phyloP scores from a whole-genome alignment of 176 grass and related monocot species.

The Oryza glaberrima region DNA sequence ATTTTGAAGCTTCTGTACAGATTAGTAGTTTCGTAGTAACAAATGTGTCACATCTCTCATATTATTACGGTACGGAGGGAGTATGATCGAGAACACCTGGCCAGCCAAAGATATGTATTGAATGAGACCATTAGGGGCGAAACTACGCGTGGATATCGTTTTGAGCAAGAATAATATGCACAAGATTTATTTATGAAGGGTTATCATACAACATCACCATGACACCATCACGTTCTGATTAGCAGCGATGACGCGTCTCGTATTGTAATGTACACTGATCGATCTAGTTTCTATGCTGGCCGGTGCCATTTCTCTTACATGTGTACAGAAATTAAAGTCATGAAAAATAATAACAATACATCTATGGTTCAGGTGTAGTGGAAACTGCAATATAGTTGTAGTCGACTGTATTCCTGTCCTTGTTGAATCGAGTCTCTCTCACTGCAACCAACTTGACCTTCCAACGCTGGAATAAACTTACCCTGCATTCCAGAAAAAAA shows the following conservation, averaged over 20 bases:
- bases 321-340: background rate
- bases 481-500: constrained; percentile 29
- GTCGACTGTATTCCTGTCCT: constrained; percentile 20
- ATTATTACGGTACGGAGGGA: too few species aligned
- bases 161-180: background rate
- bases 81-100: too few species aligned
- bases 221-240: background rate
- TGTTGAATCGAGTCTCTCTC: constrained; percentile 47
- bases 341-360: background rate
- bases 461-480: constrained; percentile 63
- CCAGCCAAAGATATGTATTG: too few species aligned
- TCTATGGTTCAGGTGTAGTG: constrained; percentile 37
- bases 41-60: too few species aligned
- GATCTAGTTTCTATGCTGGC: background rate
- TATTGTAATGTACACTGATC: background rate
- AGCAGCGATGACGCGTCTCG: background rate
- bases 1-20: too few species aligned
- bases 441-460: constrained; percentile 52
- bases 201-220: constrained; percentile 2
- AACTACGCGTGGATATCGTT: background rate
- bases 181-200: background rate
- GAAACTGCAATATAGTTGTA: constrained; percentile 61
- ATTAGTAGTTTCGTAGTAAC: too few species aligned
- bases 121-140: too few species aligned
- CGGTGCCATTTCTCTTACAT: background rate